Percentiles rank a stretch among this genome's conserved stretches.
phyloP scores from a whole-genome alignment of 768 basidiomycete genomes.

The Tulasnella sp. region DNA sequence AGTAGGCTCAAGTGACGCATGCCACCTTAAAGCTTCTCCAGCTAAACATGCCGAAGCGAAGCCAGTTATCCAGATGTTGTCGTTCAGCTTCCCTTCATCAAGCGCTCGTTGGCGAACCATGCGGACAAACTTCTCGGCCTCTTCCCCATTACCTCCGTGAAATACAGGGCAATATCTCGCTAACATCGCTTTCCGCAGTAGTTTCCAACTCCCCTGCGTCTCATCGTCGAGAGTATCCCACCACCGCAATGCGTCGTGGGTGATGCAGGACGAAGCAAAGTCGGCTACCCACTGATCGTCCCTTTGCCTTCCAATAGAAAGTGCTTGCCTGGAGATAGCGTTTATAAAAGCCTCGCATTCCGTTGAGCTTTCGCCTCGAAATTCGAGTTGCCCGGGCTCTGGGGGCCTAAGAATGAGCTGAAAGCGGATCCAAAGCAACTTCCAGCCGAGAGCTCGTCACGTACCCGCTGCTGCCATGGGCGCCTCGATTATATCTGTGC shows the following conservation, averaged over 20 bases:
- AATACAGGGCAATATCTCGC: background rate
- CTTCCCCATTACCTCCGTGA: background rate
- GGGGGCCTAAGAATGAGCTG: background rate
- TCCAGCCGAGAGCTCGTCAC: background rate
- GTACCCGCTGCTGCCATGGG: background rate
- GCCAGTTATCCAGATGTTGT: background rate
- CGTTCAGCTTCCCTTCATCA: background rate
- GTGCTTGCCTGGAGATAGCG: background rate
- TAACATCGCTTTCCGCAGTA: background rate
- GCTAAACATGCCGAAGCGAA: background rate
- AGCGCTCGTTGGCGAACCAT: background rate
- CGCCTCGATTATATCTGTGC: background rate
- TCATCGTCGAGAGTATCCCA: background rate
- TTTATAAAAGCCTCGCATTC: background rate
- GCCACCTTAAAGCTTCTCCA: constrained; percentile 14
- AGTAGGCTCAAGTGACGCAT: background rate
- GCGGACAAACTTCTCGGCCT: constrained; percentile 10
- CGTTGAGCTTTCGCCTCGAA: background rate
- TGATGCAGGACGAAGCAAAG: background rate
- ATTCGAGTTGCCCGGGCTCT: background rate
- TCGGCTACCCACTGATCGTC: constrained; percentile 1
- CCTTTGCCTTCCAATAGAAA: constrained; percentile 26
- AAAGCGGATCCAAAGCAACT: background rate
- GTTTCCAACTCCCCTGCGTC: background rate
- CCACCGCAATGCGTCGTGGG: background rate